phyloP scores from a whole-genome alignment of 169 alveolate genomes.

The Plasmodium vinckei region DNA sequence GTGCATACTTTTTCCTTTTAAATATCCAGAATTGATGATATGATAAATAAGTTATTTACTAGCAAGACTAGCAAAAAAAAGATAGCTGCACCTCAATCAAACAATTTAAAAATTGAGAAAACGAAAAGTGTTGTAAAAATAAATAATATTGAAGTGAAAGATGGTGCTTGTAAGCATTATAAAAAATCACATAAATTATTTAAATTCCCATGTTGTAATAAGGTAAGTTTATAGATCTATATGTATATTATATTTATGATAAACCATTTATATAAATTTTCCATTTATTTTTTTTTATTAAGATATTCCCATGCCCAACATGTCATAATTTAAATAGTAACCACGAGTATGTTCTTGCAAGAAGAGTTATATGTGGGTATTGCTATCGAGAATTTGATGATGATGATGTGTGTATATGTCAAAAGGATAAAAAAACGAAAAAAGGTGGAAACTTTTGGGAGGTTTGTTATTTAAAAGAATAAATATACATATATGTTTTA shows the following conservation, averaged over 20 bases:
- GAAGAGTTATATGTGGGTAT: slow-evolving; percentile 79
- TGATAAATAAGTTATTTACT: slow-evolving; percentile 67
- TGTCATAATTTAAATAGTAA: slow-evolving; percentile 82
- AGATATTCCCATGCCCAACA: slow-evolving; percentile 80
- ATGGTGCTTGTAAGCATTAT: slow-evolving; percentile 82
- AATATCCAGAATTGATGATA: slow-evolving; percentile 47
- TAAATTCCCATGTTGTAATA: slow-evolving; percentile 82
- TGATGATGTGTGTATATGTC: slow-evolving; percentile 74
- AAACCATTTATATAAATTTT: neutral
- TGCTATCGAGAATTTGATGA: slow-evolving; percentile 79
- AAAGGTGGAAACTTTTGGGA: slow-evolving; percentile 78
- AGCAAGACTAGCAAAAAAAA: slow-evolving; percentile 38
- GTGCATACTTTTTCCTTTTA: neutral
- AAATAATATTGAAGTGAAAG: slow-evolving; percentile 73
- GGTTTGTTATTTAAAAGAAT: slow-evolving; percentile 46
- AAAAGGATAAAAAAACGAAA: slow-evolving; percentile 73
- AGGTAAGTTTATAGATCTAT: slow-evolving; percentile 30
- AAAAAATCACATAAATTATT: slow-evolving; percentile 79
- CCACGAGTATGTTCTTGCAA: slow-evolving; percentile 78
- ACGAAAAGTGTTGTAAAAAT: slow-evolving; percentile 55
- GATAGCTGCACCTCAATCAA: slow-evolving; percentile 12
- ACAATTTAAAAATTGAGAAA: slow-evolving; percentile 69
- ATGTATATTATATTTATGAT: neutral
- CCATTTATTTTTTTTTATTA: slow-evolving; percentile 1
- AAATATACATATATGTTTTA: neutral